Percentiles rank a stretch among this genome's conserved stretches.
Conservation (phyloP, 345 rosid species). For the Brassica rapa region DNA sequence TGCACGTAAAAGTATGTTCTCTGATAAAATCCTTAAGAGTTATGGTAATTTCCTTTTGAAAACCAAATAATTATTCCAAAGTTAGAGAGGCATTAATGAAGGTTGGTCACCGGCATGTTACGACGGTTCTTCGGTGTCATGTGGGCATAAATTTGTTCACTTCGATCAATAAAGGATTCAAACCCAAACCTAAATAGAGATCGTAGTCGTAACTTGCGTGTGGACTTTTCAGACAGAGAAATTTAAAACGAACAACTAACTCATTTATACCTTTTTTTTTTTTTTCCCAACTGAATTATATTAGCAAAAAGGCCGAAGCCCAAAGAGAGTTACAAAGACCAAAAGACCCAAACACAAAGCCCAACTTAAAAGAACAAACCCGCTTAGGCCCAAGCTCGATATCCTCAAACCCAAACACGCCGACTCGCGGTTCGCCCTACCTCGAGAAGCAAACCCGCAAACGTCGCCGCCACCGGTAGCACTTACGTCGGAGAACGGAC, state of each 20-base stretch:
- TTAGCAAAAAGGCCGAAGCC: too few species aligned
- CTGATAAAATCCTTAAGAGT: background rate
- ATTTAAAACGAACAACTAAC: constrained; percentile 29
- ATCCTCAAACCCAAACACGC: too few species aligned
- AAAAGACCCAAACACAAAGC: too few species aligned
- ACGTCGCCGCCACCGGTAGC: too few species aligned
- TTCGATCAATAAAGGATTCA: background rate
- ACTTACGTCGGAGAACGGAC: too few species aligned
- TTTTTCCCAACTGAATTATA: too few species aligned
- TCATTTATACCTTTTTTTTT: constrained; percentile 31
- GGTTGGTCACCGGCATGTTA: background rate
- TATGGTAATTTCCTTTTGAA: background rate
- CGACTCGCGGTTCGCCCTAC: too few species aligned
- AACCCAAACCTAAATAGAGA: background rate
- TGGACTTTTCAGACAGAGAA: constrained; percentile 34
- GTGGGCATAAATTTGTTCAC: background rate
- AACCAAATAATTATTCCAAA: background rate
- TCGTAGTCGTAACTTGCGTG: constrained; percentile 15
- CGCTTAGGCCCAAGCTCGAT: too few species aligned
- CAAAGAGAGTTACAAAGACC: too few species aligned
- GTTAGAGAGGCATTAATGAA: background rate
- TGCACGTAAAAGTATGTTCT: background rate
- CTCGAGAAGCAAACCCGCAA: too few species aligned
- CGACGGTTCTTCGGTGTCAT: background rate
- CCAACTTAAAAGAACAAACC: too few species aligned